Evolutionary conservation across 306 rosid species (phyloP).

Genomic region (Cajanus cajan): DNA sequence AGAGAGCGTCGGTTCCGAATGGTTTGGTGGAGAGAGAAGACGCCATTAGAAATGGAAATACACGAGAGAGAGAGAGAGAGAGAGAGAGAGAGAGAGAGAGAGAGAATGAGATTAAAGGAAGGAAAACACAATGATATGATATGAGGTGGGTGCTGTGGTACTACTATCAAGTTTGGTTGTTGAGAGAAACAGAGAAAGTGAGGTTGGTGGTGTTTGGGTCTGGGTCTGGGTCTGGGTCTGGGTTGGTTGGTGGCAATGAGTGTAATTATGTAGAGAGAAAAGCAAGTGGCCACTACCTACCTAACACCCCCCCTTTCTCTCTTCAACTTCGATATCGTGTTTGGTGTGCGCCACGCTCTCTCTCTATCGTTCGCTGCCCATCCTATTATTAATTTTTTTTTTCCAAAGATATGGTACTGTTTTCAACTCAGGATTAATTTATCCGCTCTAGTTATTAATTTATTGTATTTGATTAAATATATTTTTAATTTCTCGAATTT

Average conservation of each 20-base stretch:
- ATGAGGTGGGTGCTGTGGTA: background rate
- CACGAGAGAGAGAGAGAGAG: background rate
- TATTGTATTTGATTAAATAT: too few species aligned
- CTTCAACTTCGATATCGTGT: background rate
- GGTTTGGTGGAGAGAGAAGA: conserved; percentile 73
- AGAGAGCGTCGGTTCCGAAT: conserved; percentile 50
- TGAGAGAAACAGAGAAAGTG: background rate
- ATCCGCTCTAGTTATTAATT: too few species aligned
- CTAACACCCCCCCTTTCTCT: background rate
- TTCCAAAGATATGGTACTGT: too few species aligned
- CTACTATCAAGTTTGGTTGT: conserved; percentile 20
- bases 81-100: too few species aligned
- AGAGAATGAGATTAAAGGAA: background rate
- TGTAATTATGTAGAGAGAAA: background rate
- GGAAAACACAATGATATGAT: background rate
- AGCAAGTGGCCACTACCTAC: conserved; percentile 13
- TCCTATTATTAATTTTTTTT: too few species aligned
- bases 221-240: background rate
- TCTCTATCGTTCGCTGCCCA: too few species aligned
- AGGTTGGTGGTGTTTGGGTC: too few species aligned
- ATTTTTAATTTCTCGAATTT: too few species aligned
- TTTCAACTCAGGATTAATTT: too few species aligned
- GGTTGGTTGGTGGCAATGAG: conserved; percentile 25
- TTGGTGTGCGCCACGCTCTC: background rate
- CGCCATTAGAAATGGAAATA: conserved; percentile 49